A percentile compares a stretch with the other conserved stretches of the same genome.
Conservation (phyloP, 306 rosid species). For the Rosa lucieae region DNA sequence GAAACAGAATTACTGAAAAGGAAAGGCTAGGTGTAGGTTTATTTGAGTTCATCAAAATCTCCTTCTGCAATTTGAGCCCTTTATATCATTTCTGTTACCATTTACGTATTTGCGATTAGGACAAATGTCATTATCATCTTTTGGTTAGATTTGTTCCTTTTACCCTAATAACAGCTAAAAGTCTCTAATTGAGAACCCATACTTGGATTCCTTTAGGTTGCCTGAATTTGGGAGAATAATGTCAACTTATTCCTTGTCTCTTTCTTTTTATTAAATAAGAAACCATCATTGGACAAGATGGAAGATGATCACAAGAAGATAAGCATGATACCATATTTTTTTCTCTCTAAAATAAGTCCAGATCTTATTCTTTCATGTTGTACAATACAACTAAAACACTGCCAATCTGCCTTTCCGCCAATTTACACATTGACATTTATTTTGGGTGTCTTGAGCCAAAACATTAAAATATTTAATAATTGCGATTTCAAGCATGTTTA, state of each 20-base stretch:
- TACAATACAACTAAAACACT: conserved; percentile 28
- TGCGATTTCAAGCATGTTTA: conserved; percentile 4
- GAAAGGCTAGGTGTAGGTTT: conserved; percentile 5
- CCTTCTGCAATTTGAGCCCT: conserved; percentile 2
- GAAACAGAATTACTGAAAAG: conserved; percentile 9
- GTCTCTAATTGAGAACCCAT: conserved; percentile 1
- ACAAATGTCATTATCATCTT: conserved; percentile 21
- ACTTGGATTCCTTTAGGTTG: neutral
- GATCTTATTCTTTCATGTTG: conserved; percentile 37
- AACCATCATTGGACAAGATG: conserved; percentile 7
- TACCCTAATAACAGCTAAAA: neutral
- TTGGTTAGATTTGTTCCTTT: conserved; percentile 12
- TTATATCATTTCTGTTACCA: conserved; percentile 14
- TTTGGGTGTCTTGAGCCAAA: neutral
- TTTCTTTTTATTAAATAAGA: conserved; percentile 2
- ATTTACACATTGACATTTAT: conserved; percentile 20
- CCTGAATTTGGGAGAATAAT: conserved; percentile 18
- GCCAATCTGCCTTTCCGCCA: conserved; percentile 29
- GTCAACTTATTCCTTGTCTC: conserved; percentile 25
- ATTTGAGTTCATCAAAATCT: neutral
- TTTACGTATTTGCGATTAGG: conserved; percentile 11
- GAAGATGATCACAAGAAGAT: conserved; percentile 16
- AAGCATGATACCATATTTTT: neutral
- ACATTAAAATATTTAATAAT: conserved; percentile 7
- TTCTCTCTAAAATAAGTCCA: conserved; percentile 32